A percentile compares a stretch with the other conserved stretches of the same genome.
phyloP scores from a whole-genome alignment of 257 asterid genomes.

The Solanum bulbocastanum region DNA sequence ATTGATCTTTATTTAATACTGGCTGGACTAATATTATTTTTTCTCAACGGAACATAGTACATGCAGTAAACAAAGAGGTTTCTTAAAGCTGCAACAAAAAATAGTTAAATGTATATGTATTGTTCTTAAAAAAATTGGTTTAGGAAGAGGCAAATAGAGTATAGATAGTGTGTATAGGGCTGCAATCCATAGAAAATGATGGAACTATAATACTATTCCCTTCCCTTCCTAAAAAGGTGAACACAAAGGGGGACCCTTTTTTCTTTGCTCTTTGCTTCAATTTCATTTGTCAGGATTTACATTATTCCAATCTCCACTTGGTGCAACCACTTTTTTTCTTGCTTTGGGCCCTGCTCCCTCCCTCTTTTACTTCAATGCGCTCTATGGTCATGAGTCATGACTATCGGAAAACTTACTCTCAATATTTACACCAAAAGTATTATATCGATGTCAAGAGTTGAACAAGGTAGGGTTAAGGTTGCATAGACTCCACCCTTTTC shows the following conservation, averaged over 20 bases:
- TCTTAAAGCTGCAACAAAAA: background rate
- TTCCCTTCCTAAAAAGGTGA: slow-evolving; percentile 1
- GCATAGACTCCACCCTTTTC: background rate
- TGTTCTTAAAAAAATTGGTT: too few species aligned
- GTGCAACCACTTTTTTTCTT: slow-evolving; percentile 2
- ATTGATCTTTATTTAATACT: background rate
- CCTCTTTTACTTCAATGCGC: background rate
- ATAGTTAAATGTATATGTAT: background rate
- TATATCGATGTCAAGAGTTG: background rate
- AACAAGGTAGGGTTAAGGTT: too few species aligned
- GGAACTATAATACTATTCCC: background rate
- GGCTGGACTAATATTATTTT: background rate
- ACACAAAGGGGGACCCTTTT: background rate
- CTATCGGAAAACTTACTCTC: background rate
- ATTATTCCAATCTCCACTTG: slow-evolving; percentile 1
- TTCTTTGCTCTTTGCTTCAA: background rate
- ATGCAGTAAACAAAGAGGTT: background rate
- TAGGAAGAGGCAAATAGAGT: background rate
- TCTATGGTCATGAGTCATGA: background rate
- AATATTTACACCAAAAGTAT: background rate
- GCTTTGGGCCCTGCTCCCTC: background rate
- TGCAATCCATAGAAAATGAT: slow-evolving; percentile 1
- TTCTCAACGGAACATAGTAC: background rate
- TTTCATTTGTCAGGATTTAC: background rate
- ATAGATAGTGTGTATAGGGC: background rate